Percentiles rank a stretch among this genome's conserved stretches.
phyloP scores from a whole-genome alignment of 2,329 filamentous ascomycete genomes.

The Hysterium pulicare region DNA sequence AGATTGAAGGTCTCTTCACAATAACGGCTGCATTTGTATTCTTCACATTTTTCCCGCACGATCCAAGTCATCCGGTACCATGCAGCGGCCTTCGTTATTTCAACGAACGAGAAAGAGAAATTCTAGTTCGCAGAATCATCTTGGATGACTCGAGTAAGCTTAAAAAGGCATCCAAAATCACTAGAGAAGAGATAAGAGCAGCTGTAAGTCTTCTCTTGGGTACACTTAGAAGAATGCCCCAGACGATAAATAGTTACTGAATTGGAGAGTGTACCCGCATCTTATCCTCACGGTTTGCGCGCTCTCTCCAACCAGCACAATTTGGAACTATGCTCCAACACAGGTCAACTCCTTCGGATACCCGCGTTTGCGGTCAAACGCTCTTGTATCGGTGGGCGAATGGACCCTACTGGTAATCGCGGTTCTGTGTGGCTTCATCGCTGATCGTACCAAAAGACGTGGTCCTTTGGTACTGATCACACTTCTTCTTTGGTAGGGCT shows the following conservation, averaged over 20 bases:
- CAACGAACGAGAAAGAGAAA: neutral
- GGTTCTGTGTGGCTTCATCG: conserved; percentile 6
- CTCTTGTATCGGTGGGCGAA: conserved; percentile 30
- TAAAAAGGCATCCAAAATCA: conserved; percentile 6
- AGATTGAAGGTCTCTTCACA: conserved; percentile 54
- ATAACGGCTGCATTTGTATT: conserved; percentile 24
- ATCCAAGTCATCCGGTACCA: neutral
- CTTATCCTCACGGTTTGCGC: conserved; percentile 31
- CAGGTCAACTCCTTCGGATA: conserved; percentile 26
- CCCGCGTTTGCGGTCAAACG: conserved; percentile 24
- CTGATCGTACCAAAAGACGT: conserved; percentile 4
- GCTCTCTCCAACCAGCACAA: conserved; percentile 27
- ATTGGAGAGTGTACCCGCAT: conserved; percentile 31
- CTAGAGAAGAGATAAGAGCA: conserved; percentile 1
- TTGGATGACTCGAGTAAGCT: conserved; percentile 8
- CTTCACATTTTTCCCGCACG: conserved; percentile 46
- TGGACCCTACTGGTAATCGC: conserved; percentile 23
- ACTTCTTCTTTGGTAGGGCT: conserved; percentile 8
- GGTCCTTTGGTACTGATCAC: conserved; percentile 6
- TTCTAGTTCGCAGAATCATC: conserved; percentile 7
- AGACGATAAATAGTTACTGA: conserved; percentile 2
- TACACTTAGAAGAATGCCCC: neutral
- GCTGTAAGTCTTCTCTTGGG: conserved; percentile 4
- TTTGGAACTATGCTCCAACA: conserved; percentile 32
- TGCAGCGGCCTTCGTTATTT: neutral